Conservation (phyloP, 176 grass and related monocot species). For the Paspalum notatum region DNA sequence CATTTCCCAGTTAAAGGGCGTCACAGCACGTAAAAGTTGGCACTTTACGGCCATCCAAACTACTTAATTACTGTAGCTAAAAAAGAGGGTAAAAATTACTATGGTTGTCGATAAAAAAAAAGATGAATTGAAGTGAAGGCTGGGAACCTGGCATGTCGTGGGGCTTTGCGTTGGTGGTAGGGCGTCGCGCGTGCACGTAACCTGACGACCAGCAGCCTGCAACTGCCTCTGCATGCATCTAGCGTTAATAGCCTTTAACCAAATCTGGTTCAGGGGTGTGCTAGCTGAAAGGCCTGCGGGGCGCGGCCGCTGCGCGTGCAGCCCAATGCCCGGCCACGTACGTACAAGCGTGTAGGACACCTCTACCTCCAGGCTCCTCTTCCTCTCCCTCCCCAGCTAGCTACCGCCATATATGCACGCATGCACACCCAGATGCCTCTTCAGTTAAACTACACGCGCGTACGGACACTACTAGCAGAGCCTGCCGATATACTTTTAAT, state of each 20-base stretch:
- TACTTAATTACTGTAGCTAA: too few relatives aligned
- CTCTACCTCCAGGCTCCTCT: slow-evolving; percentile 20
- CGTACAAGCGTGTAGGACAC: slow-evolving; percentile 37
- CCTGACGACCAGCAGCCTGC: slow-evolving; percentile 15
- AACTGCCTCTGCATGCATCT: background rate
- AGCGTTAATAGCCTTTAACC: slow-evolving; percentile 40
- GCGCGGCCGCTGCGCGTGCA: slow-evolving; percentile 24
- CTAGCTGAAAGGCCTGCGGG: slow-evolving; percentile 48
- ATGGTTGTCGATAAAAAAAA: too few relatives aligned
- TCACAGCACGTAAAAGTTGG: too few relatives aligned
- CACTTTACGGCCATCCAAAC: too few relatives aligned
- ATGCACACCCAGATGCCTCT: slow-evolving; percentile 5
- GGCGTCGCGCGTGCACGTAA: slow-evolving; percentile 23
- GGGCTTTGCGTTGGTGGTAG: too few relatives aligned
- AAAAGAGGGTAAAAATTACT: too few relatives aligned
- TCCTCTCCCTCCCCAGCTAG: too few relatives aligned
- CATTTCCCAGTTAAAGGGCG: too few relatives aligned
- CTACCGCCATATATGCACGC: background rate
- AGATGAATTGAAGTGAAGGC: background rate
- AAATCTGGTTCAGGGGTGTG: slow-evolving; percentile 24
- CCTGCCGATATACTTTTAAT: too few relatives aligned
- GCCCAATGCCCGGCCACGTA: slow-evolving; percentile 34
- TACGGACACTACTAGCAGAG: background rate
- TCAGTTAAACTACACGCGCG: slow-evolving; percentile 21
- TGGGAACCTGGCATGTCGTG: too few relatives aligned